phyloP scores from a whole-genome alignment of 129 eudicot genomes.

The Artemisia annua region DNA sequence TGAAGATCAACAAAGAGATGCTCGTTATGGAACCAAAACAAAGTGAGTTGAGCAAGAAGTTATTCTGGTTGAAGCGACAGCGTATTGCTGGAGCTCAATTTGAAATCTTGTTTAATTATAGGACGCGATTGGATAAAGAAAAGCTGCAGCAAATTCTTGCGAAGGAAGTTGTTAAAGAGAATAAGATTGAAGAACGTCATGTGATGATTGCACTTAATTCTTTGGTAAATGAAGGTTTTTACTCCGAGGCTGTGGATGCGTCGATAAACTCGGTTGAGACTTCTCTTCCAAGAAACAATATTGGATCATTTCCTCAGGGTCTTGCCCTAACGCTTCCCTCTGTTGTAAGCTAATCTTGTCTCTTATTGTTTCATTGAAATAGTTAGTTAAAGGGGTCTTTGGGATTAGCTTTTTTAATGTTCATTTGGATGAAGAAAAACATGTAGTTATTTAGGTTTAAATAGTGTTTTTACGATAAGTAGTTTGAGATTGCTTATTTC shows the following conservation, averaged over 20 bases:
- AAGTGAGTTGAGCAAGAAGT: constrained; percentile 36
- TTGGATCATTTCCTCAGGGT: constrained; percentile 77
- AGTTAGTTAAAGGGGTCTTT: neutral
- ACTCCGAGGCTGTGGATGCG: constrained; percentile 73
- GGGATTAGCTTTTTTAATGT: neutral
- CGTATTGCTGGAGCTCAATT: constrained; percentile 42
- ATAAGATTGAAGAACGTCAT: constrained; percentile 58
- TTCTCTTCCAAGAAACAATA: constrained; percentile 65
- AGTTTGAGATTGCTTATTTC: neutral
- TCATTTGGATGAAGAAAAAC: neutral
- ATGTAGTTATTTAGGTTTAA: neutral
- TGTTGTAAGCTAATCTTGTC: constrained; percentile 42
- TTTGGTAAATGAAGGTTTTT: constrained; percentile 70
- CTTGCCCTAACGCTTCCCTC: constrained; percentile 70
- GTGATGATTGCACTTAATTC: constrained; percentile 50
- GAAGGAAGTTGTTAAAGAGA: constrained; percentile 57
- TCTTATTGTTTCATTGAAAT: neutral
- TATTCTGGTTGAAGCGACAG: constrained; percentile 41
- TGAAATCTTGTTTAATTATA: constrained; percentile 34
- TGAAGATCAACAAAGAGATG: constrained; percentile 36
- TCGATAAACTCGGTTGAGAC: constrained; percentile 77
- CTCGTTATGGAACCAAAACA: constrained; percentile 33
- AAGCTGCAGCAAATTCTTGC: constrained; percentile 22
- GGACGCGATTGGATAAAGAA: constrained; percentile 35
- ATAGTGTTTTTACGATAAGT: neutral